phyloP scores from a whole-genome alignment of 805 yeast species.

The Wickerhamiella nectarea region DNA sequence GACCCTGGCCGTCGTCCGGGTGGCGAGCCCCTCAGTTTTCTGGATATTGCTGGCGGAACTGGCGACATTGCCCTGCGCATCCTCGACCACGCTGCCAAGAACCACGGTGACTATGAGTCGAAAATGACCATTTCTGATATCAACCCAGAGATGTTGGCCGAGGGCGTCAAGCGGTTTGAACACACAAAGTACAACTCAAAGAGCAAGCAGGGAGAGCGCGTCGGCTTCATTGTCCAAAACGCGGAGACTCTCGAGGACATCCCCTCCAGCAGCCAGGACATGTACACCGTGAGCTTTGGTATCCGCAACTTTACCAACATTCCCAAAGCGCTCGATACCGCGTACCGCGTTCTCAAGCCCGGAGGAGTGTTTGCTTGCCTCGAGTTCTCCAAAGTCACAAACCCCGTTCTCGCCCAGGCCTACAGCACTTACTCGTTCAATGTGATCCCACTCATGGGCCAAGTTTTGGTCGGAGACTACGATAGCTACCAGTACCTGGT shows the following conservation, averaged over 20 bases:
- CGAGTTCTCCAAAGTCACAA: constrained; percentile 85
- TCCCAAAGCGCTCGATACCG: constrained; percentile 88
- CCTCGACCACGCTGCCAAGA: constrained; percentile 73
- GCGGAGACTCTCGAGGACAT: constrained; percentile 82
- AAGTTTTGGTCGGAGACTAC: constrained; percentile 85
- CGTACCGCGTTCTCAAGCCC: constrained; percentile 87
- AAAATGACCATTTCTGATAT: constrained; percentile 90
- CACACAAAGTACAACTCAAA: constrained; percentile 26
- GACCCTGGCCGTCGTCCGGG: constrained; percentile 94
- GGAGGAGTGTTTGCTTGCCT: constrained; percentile 97
- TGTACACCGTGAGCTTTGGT: constrained; percentile 94
- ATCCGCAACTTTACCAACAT: constrained; percentile 91
- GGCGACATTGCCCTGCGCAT: constrained; percentile 97
- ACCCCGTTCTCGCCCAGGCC: constrained; percentile 54
- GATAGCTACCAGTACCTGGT: constrained; percentile 94
- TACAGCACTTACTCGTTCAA: constrained; percentile 86
- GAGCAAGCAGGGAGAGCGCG: constrained; percentile 53
- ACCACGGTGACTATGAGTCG: constrained; percentile 59
- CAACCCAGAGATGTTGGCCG: constrained; percentile 88
- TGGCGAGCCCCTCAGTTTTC: constrained; percentile 64
- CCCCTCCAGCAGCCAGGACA: constrained; percentile 77
- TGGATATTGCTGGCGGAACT: constrained; percentile 98
- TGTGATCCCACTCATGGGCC: constrained; percentile 86
- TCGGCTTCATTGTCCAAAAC: constrained; percentile 74
- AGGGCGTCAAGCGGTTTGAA: constrained; percentile 67